These are phyloP conservation scores for Viola pubescens DNA, from an alignment of 441 rosid genomes.

Conservation along the genomic window DNA sequence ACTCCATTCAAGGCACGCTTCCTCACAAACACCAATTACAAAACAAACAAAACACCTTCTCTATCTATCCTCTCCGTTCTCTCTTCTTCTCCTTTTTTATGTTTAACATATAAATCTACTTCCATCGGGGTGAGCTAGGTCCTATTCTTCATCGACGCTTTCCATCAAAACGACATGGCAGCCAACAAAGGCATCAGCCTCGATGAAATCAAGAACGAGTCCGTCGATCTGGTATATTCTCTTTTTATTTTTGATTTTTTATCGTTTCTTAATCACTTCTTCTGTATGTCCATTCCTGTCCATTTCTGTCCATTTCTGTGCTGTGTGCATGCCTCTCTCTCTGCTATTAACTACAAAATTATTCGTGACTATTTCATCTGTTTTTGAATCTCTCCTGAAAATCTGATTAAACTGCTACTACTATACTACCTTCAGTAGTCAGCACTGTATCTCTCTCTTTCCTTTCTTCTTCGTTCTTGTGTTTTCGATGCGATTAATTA, in stretches of 20 bases:
- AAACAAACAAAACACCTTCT: too few relatives aligned
- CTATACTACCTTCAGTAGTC: too few relatives aligned
- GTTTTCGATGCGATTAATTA: too few relatives aligned
- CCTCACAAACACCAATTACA: too few relatives aligned
- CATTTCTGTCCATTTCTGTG: not conserved
- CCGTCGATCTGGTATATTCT: conserved; percentile 68
- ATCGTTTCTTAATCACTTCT: too few relatives aligned
- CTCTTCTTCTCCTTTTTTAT: not conserved
- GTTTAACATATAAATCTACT: not conserved
- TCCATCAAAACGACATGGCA: conserved; percentile 17
- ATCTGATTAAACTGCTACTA: too few relatives aligned
- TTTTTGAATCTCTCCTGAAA: too few relatives aligned
- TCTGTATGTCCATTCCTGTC: not conserved
- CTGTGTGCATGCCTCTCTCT: not conserved
- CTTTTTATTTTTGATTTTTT: not conserved
- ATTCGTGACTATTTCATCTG: too few relatives aligned
- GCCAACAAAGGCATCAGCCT: conserved; percentile 39
- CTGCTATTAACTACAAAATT: too few relatives aligned
- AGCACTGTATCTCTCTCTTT: too few relatives aligned
- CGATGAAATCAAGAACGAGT: conserved; percentile 68
- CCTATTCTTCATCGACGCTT: not conserved
- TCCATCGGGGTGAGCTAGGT: not conserved
- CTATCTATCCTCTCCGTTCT: not conserved
- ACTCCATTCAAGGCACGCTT: too few relatives aligned
- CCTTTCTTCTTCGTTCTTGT: too few relatives aligned